Evolutionary conservation across 2,329 filamentous ascomycete species (phyloP).

Genomic region (Fusarium keratoplasticum): DNA sequence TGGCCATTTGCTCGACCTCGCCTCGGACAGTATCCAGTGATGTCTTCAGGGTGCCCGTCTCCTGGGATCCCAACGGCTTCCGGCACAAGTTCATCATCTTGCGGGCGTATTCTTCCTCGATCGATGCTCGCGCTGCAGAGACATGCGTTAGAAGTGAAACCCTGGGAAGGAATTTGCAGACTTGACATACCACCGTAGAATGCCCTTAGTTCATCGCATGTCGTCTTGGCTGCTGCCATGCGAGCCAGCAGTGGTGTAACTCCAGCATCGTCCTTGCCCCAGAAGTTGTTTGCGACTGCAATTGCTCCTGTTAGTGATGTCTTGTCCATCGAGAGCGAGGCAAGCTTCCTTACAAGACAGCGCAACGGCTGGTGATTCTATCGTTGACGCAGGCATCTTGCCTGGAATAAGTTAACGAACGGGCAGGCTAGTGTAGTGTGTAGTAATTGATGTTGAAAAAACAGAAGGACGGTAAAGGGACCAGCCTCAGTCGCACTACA

Average conservation of each 20-base stretch:
- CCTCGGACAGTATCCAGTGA: slow-evolving; percentile 90
- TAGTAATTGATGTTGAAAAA: slow-evolving; percentile 4
- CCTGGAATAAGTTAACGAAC: slow-evolving; percentile 31
- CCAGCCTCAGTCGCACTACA: slow-evolving; percentile 37
- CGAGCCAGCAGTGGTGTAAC: slow-evolving; percentile 91
- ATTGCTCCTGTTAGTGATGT: slow-evolving; percentile 28
- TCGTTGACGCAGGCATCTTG: slow-evolving; percentile 70
- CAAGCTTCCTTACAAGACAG: slow-evolving; percentile 69
- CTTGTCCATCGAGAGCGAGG: not conserved
- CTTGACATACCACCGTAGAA: slow-evolving; percentile 81
- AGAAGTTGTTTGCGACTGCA: slow-evolving; percentile 97
- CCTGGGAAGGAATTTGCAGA: not conserved
- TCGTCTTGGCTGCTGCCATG: slow-evolving; percentile 94
- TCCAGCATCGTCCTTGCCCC: slow-evolving; percentile 98
- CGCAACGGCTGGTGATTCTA: slow-evolving; percentile 73
- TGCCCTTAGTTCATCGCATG: slow-evolving; percentile 89
- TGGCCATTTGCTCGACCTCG: slow-evolving; percentile 93
- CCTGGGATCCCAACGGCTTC: slow-evolving; percentile 89
- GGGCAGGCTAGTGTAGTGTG: slow-evolving; percentile 2
- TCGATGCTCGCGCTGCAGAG: slow-evolving; percentile 79
- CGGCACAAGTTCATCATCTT: slow-evolving; percentile 88
- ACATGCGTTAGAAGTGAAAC: not conserved
- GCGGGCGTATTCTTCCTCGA: slow-evolving; percentile 96
- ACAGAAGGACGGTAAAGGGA: slow-evolving; percentile 25
- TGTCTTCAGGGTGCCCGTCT: slow-evolving; percentile 82